Conservation (phyloP, 2,329 filamentous ascomycete genomes). For the Talaromyces amestolkiae region DNA sequence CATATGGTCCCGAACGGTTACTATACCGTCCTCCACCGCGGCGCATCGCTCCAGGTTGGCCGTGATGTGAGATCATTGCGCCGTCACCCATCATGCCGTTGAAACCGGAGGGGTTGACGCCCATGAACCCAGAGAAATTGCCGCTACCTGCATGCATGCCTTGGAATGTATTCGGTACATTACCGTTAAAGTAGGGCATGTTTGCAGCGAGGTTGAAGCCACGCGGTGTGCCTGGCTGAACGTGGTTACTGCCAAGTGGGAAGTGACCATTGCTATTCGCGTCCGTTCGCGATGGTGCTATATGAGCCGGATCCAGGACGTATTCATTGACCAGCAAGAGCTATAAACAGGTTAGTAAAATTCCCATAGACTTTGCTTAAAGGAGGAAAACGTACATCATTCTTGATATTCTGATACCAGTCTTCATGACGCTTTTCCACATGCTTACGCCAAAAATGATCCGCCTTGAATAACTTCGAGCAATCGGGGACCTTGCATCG, state of each 20-base stretch:
- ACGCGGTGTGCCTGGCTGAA: slow-evolving; percentile 78
- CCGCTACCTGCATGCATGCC: slow-evolving; percentile 25
- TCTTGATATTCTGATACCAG: slow-evolving; percentile 75
- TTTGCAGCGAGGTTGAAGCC: slow-evolving; percentile 83
- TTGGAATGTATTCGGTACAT: slow-evolving; percentile 39
- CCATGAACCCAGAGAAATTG: slow-evolving; percentile 35
- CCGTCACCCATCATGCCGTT: slow-evolving; percentile 43
- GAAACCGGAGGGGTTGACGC: slow-evolving; percentile 31
- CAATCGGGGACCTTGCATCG: slow-evolving; percentile 96
- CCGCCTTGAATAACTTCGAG: slow-evolving; percentile 94
- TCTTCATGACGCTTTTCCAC: slow-evolving; percentile 92
- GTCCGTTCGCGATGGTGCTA: slow-evolving; percentile 88
- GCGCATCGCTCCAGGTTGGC: slow-evolving; percentile 65
- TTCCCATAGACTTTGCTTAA: background rate
- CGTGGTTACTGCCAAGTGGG: slow-evolving; percentile 72
- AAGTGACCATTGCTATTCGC: slow-evolving; percentile 96
- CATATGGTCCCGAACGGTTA: slow-evolving; percentile 70
- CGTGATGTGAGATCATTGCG: slow-evolving; percentile 31
- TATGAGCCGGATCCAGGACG: slow-evolving; percentile 89
- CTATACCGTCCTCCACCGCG: slow-evolving; percentile 63
- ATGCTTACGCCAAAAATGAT: slow-evolving; percentile 97
- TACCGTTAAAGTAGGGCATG: slow-evolving; percentile 57
- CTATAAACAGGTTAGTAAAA: slow-evolving; percentile 50
- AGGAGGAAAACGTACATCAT: slow-evolving; percentile 64
- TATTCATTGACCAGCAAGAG: slow-evolving; percentile 90